Conservation (phyloP, 2,329 filamentous ascomycete species). For the Rutstroemia sydowiana region DNA sequence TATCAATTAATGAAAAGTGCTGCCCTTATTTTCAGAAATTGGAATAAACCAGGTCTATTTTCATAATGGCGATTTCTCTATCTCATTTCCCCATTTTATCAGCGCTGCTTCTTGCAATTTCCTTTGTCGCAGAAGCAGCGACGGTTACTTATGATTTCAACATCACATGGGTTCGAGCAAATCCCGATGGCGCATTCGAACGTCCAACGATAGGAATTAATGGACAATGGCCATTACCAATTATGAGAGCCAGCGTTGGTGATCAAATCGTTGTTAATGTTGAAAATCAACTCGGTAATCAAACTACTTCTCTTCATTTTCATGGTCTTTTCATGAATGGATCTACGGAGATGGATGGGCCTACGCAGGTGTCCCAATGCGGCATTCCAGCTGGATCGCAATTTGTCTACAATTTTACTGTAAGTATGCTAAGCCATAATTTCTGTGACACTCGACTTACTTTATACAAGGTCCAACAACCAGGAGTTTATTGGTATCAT, state of each 20-base stretch:
- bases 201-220: conserved; percentile 73
- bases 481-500: conserved; percentile 74
- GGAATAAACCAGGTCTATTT: neutral
- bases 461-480: conserved; percentile 43
- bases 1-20: too few relatives aligned
- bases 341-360: conserved; percentile 62
- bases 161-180: conserved; percentile 62
- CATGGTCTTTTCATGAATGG: conserved; percentile 66
- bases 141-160: conserved; percentile 58
- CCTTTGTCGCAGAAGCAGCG: conserved; percentile 33
- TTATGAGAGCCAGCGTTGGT: conserved; percentile 54
- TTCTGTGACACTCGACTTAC: conserved; percentile 27
- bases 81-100: conserved; percentile 35
- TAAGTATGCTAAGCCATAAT: conserved; percentile 26
- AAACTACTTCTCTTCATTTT: conserved; percentile 58
- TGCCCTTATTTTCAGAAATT: too few relatives aligned
- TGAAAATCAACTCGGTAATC: conserved; percentile 39
- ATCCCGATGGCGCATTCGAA: conserved; percentile 60
- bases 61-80: conserved; percentile 37
- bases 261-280: conserved; percentile 42
- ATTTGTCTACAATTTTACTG: conserved; percentile 63
- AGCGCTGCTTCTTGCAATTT: conserved; percentile 25
- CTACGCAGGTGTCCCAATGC: conserved; percentile 59
- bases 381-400: conserved; percentile 54
- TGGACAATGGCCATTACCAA: conserved; percentile 64